Conservation (phyloP, 257 asterid species). For the Petunia secreta region DNA sequence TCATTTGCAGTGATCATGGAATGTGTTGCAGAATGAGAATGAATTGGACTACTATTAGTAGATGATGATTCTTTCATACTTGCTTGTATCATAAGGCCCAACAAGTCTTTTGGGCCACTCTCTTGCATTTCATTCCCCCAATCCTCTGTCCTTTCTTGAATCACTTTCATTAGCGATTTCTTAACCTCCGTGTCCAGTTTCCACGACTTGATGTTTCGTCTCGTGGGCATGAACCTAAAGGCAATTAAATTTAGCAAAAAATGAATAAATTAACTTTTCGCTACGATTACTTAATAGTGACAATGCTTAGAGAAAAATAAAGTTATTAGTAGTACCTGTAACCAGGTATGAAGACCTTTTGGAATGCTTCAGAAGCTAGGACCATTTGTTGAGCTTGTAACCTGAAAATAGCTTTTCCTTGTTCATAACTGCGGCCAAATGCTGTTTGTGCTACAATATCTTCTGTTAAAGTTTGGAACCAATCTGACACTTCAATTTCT, state of each 20-base stretch:
- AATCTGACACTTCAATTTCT: constrained; percentile 52
- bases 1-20: constrained; percentile 44
- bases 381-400: constrained; percentile 51
- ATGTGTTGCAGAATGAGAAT: not conserved
- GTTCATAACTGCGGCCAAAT: constrained; percentile 48
- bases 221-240: constrained; percentile 51
- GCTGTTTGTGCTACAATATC: constrained; percentile 50
- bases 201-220: constrained; percentile 52
- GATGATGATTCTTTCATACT: constrained; percentile 32
- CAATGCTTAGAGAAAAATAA: not conserved
- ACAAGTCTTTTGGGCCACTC: constrained; percentile 46
- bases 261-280: not conserved
- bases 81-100: constrained; percentile 54
- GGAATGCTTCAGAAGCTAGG: constrained; percentile 49
- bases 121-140: constrained; percentile 45
- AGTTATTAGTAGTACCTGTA: constrained; percentile 39
- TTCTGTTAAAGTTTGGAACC: constrained; percentile 50
- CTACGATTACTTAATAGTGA: not conserved
- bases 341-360: constrained; percentile 51
- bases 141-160: constrained; percentile 42
- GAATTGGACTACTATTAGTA: not conserved
- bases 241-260: not conserved
- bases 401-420: constrained; percentile 48
- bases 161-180: constrained; percentile 46
- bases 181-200: constrained; percentile 55